Conservation (phyloP, 805 yeast species). For the Monosporozyma yasuniensis region DNA sequence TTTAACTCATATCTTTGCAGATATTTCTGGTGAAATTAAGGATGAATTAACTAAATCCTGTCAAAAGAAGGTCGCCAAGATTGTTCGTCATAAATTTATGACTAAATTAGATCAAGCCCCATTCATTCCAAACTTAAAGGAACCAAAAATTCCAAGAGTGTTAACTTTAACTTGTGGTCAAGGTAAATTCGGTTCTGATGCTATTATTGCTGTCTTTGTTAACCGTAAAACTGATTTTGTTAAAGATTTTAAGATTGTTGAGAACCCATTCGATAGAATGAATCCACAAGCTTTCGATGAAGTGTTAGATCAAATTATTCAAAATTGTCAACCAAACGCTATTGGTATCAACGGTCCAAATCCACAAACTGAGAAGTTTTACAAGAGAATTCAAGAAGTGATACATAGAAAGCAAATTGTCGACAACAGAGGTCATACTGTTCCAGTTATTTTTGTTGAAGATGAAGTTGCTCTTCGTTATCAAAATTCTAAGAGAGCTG, state of each 20-base stretch:
- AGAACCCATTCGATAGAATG: conserved; percentile 43
- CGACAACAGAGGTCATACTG: conserved; percentile 45
- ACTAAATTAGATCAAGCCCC: conserved; percentile 88
- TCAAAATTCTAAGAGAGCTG: conserved; percentile 70
- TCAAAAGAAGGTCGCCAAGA: conserved; percentile 57
- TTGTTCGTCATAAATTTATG: conserved; percentile 61
- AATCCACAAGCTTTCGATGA: conserved; percentile 57
- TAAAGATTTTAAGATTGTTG: conserved; percentile 70
- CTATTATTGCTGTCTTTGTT: conserved; percentile 71
- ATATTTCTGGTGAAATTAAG: conserved; percentile 66
- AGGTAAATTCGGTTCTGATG: conserved; percentile 73
- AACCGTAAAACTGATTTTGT: conserved; percentile 74
- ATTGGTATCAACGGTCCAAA: conserved; percentile 85
- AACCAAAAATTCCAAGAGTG: conserved; percentile 80
- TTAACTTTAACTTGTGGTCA: conserved; percentile 78
- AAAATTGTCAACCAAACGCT: conserved; percentile 72
- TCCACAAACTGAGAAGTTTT: conserved; percentile 56
- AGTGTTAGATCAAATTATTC: conserved; percentile 51
- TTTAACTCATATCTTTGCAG: conserved; percentile 54
- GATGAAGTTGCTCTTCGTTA: conserved; percentile 90
- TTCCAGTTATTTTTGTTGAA: conserved; percentile 72
- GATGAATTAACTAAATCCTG: conserved; percentile 74
- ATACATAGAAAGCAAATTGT: conserved; percentile 49
- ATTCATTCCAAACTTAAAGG: conserved; percentile 68
- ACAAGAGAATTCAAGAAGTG: conserved; percentile 45